These are phyloP conservation scores for Diaporthe vexans DNA, from an alignment of 2,329 filamentous ascomycete species.

Conservation along the genomic window DNA sequence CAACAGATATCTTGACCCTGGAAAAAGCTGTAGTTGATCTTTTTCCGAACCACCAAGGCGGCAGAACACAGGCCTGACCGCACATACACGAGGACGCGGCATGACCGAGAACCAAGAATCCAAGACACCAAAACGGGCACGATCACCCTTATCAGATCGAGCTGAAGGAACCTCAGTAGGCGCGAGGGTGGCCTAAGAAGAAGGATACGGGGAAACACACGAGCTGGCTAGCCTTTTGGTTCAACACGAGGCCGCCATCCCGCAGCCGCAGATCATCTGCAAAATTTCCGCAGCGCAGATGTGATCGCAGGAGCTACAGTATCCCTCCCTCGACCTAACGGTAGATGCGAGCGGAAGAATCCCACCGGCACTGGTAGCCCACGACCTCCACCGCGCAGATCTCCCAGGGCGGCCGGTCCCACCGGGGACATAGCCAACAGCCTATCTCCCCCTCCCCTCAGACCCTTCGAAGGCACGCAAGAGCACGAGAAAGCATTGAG, in stretches of 20 bases:
- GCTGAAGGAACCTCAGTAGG: not conserved
- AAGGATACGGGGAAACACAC: not conserved
- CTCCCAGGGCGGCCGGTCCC: not conserved
- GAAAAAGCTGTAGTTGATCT: not conserved
- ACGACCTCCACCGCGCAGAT: not conserved
- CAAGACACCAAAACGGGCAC: not conserved
- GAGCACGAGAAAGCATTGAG: not conserved
- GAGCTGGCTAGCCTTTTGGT: not conserved
- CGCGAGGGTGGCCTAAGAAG: not conserved
- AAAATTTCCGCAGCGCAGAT: not conserved
- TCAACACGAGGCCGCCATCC: constrained; percentile 2
- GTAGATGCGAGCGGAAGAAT: not conserved
- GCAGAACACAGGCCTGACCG: no score
- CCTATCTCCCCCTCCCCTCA: not conserved
- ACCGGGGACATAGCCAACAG: constrained; percentile 8
- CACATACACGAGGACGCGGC: not conserved
- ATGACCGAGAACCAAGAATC: not conserved
- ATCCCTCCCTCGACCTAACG: not conserved
- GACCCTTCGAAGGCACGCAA: constrained; percentile 1
- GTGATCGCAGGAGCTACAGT: not conserved
- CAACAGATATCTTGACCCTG: no score
- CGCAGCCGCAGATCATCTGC: not conserved
- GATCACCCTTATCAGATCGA: not conserved
- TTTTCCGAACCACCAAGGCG: not conserved
- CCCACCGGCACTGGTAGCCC: not conserved